These are phyloP conservation scores for Ophiocordyceps camponoti-rufipedis DNA, from an alignment of 2,329 filamentous ascomycete species.

Conservation along the genomic window DNA sequence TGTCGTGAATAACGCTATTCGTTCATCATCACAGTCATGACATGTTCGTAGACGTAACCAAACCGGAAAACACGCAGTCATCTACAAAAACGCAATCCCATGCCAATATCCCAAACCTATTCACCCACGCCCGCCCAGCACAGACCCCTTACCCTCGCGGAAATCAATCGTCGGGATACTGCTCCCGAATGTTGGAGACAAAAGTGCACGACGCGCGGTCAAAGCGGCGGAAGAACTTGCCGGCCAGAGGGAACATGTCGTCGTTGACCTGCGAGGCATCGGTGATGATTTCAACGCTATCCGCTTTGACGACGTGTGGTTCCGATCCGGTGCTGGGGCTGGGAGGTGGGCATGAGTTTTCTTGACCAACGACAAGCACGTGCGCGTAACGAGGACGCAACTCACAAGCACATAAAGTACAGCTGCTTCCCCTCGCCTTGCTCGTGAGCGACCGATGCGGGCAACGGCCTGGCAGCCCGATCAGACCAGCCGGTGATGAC, in stretches of 20 bases:
- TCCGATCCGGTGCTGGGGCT: conserved; percentile 16
- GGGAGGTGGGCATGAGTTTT: neutral
- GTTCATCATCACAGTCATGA: too few relatives aligned
- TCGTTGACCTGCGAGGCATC: conserved; percentile 28
- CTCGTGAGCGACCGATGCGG: neutral
- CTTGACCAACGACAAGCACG: neutral
- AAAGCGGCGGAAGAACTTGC: conserved; percentile 79
- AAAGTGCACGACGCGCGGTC: conserved; percentile 49
- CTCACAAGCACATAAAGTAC: conserved; percentile 69
- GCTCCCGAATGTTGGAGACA: conserved; percentile 61
- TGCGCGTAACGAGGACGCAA: conserved; percentile 7
- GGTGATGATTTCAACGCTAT: conserved; percentile 54
- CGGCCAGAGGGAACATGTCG: conserved; percentile 49
- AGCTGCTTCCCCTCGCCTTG: conserved; percentile 24
- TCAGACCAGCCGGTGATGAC: conserved; percentile 79
- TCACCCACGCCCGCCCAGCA: too few relatives aligned
- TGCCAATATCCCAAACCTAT: too few relatives aligned
- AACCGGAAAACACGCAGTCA: too few relatives aligned
- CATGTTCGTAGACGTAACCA: too few relatives aligned
- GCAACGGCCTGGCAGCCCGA: neutral
- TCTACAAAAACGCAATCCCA: too few relatives aligned
- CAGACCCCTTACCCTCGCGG: too few relatives aligned
- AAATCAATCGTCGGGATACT: conserved; percentile 66
- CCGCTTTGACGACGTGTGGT: conserved; percentile 33
- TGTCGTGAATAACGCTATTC: too few relatives aligned